Percentiles rank a stretch among this genome's conserved stretches.
phyloP scores from a whole-genome alignment of 1,139 yeast genomes.

The Arxiozyma telluris region DNA sequence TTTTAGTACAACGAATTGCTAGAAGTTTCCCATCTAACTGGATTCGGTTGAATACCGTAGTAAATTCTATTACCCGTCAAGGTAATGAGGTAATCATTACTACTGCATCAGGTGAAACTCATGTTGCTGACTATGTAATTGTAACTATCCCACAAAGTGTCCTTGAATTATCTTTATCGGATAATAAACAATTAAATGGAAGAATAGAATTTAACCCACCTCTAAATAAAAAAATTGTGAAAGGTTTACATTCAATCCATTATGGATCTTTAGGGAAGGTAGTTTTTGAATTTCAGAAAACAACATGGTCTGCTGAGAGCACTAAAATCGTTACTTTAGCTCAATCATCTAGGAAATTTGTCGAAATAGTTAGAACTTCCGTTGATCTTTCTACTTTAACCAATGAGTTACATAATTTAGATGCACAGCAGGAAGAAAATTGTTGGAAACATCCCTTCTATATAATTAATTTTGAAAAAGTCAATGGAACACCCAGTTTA shows the following conservation, averaged over 20 bases:
- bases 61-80: constrained; percentile 34
- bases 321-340: constrained; percentile 21
- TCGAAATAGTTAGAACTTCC: constrained; percentile 13
- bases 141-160: constrained; percentile 74
- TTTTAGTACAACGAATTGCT: constrained; percentile 40
- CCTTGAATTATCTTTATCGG: constrained; percentile 34
- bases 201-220: constrained; percentile 50
- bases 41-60: constrained; percentile 41
- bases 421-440: not conserved
- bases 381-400: constrained; percentile 10
- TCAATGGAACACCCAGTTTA: constrained; percentile 40
- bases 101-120: constrained; percentile 27
- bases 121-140: constrained; percentile 44
- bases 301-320: constrained; percentile 53
- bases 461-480: constrained; percentile 38
- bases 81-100: constrained; percentile 23
- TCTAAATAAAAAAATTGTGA: constrained; percentile 41
- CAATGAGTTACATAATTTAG: not conserved
- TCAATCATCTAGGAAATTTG: constrained; percentile 11
- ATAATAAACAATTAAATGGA: constrained; percentile 24
- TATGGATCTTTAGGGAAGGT: constrained; percentile 75
- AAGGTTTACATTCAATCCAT: constrained; percentile 44
- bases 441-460: constrained; percentile 47
- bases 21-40: constrained; percentile 34
- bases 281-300: constrained; percentile 55